A percentile compares a stretch with the other conserved stretches of the same genome.
phyloP scores from a whole-genome alignment of 495 filamentous ascomycete species.

The Aspergillus homomorphus region DNA sequence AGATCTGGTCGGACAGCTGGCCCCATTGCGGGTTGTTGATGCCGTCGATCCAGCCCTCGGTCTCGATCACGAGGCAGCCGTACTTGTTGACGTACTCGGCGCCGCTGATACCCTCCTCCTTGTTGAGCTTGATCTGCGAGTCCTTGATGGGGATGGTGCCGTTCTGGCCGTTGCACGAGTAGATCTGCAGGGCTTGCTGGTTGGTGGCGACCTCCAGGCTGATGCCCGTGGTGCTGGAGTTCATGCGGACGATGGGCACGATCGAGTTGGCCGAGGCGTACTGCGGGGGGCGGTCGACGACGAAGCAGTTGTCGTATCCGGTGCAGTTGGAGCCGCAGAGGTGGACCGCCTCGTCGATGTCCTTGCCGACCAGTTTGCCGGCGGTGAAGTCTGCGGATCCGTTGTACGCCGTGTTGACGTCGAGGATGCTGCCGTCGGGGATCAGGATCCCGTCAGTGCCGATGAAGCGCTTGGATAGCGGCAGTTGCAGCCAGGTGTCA shows the following conservation, averaged over 20 bases:
- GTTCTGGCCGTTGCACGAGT: slow-evolving; percentile 70
- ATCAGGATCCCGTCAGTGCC: slow-evolving; percentile 74
- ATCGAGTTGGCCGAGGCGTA: slow-evolving; percentile 61
- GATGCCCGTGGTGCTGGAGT: slow-evolving; percentile 62
- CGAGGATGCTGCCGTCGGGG: slow-evolving; percentile 70
- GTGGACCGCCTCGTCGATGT: slow-evolving; percentile 56
- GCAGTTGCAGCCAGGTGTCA: slow-evolving; percentile 68
- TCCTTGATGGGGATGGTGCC: slow-evolving; percentile 55
- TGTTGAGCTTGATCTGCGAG: slow-evolving; percentile 50
- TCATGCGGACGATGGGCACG: slow-evolving; percentile 58
- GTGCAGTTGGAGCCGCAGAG: slow-evolving; percentile 72
- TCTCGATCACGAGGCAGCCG: slow-evolving; percentile 68
- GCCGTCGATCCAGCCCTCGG: slow-evolving; percentile 69
- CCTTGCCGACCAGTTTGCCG: slow-evolving; percentile 72
- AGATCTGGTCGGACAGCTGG: slow-evolving; percentile 56
- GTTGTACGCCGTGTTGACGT: slow-evolving; percentile 48
- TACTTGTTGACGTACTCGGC: slow-evolving; percentile 53
- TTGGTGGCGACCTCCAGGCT: slow-evolving; percentile 69
- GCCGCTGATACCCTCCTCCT: slow-evolving; percentile 39
- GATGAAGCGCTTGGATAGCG: slow-evolving; percentile 65
- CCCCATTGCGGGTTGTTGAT: slow-evolving; percentile 82
- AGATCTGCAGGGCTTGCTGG: slow-evolving; percentile 76
- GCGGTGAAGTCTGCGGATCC: slow-evolving; percentile 72
- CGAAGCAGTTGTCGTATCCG: slow-evolving; percentile 74
- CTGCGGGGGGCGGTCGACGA: slow-evolving; percentile 62